These are phyloP conservation scores for Carex parvula DNA, from an alignment of 176 grass and related monocot species.

Conservation along the genomic window DNA sequence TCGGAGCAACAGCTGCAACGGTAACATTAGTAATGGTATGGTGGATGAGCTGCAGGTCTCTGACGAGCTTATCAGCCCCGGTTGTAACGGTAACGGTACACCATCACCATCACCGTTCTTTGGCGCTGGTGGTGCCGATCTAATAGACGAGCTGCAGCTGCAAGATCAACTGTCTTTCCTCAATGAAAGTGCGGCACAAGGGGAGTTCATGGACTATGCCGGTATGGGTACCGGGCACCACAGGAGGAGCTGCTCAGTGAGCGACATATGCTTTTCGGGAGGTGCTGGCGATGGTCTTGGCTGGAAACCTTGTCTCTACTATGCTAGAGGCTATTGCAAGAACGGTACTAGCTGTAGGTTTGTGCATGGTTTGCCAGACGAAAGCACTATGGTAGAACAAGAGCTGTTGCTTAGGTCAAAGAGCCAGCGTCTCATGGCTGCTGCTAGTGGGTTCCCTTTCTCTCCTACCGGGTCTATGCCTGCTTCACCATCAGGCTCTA, in stretches of 20 bases:
- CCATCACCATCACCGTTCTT: constrained; percentile 52
- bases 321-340: constrained; percentile 87
- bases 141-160: constrained; percentile 63
- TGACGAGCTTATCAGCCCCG: constrained; percentile 54
- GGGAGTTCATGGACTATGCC: constrained; percentile 31
- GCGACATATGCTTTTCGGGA: constrained; percentile 57
- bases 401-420: constrained; percentile 72
- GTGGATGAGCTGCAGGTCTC: constrained; percentile 33
- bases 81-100: constrained; percentile 13
- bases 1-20: constrained; percentile 36
- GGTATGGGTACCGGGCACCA: constrained; percentile 47
- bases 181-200: constrained; percentile 38
- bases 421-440: constrained; percentile 53
- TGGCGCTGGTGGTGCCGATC: constrained; percentile 9
- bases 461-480: constrained; percentile 70
- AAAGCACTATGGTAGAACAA: constrained; percentile 33
- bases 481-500: constrained; percentile 54
- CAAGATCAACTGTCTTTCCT: constrained; percentile 79
- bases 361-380: constrained; percentile 68
- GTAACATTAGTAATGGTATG: constrained; percentile 35
- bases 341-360: constrained; percentile 78
- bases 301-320: constrained; percentile 87
- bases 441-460: constrained; percentile 52
- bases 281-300: constrained; percentile 36
- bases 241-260: constrained; percentile 52